Percentiles rank a stretch among this genome's conserved stretches.
phyloP scores from a whole-genome alignment of 371 early-diverging fungal species.

The Homolaphlyctis polyrhiza region DNA sequence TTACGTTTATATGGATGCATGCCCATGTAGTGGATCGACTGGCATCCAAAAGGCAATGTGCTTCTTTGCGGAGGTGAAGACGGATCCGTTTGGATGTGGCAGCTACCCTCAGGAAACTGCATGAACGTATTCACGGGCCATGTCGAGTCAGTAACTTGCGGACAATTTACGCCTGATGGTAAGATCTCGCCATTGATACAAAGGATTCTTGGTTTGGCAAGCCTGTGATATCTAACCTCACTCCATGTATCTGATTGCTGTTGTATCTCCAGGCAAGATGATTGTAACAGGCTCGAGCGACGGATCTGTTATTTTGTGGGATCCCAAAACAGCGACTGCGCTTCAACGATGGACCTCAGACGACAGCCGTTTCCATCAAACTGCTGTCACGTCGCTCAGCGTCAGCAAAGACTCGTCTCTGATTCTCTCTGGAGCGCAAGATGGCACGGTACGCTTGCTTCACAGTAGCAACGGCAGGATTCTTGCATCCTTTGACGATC shows the following conservation, averaged over 20 bases:
- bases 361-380: slow-evolving; percentile 84
- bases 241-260: not conserved
- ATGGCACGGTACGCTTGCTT: slow-evolving; percentile 73
- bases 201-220: too few species aligned
- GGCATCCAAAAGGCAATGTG: slow-evolving; percentile 94
- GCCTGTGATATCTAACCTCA: not conserved
- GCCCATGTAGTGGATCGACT: slow-evolving; percentile 71
- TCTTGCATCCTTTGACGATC: slow-evolving; percentile 70
- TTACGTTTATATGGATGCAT: not conserved
- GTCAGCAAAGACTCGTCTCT: slow-evolving; percentile 71
- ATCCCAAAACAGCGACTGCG: slow-evolving; percentile 81
- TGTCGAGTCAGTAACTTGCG: slow-evolving; percentile 76
- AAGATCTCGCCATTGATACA: too few species aligned
- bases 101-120: slow-evolving; percentile 77
- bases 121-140: slow-evolving; percentile 94
- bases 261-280: slow-evolving; percentile 40
- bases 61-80: slow-evolving; percentile 84
- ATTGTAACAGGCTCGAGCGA: slow-evolving; percentile 87
- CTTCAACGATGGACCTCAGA: slow-evolving; percentile 51
- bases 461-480: slow-evolving; percentile 65
- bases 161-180: slow-evolving; percentile 87
- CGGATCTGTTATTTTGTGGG: slow-evolving; percentile 81
- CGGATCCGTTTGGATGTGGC: slow-evolving; percentile 94
- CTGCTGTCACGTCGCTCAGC: slow-evolving; percentile 66
- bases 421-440: slow-evolving; percentile 75